These are phyloP conservation scores for Diutina pseudorugosa DNA, from an alignment of 1,139 yeast species.

Conservation along the genomic window DNA sequence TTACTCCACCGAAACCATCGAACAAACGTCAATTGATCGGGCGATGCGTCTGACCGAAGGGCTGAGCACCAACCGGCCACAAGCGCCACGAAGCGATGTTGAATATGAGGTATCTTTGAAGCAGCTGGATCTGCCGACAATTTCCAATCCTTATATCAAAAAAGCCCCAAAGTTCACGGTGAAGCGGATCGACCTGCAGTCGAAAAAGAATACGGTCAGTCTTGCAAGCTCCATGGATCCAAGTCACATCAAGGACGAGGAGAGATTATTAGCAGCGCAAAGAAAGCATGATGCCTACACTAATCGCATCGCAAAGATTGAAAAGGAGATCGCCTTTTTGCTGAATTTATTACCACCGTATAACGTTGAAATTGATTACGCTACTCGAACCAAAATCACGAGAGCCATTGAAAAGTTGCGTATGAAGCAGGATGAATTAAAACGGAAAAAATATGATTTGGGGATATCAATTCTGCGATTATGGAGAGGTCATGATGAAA, in stretches of 20 bases:
- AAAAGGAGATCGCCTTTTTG: constrained; percentile 30
- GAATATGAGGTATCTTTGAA: background rate
- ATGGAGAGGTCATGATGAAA: constrained; percentile 33
- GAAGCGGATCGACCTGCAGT: background rate
- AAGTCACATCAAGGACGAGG: background rate
- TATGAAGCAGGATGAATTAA: constrained; percentile 30
- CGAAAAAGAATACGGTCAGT: background rate
- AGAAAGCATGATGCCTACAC: constrained; percentile 25
- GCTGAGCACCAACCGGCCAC: background rate
- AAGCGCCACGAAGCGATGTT: background rate
- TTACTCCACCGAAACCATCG: background rate
- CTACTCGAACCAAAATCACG: constrained; percentile 28
- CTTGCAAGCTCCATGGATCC: background rate
- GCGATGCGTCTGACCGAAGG: background rate
- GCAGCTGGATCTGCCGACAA: background rate
- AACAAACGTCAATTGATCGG: background rate
- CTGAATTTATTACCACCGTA: constrained; percentile 31
- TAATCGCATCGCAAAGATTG: constrained; percentile 22
- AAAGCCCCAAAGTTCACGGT: background rate
- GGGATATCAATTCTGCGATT: constrained; percentile 33
- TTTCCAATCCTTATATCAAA: background rate
- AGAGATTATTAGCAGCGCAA: constrained; percentile 14
- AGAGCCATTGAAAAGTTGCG: constrained; percentile 31
- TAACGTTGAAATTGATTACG: constrained; percentile 33
- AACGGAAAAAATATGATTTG: constrained; percentile 29